A percentile compares a stretch with the other conserved stretches of the same genome.
phyloP scores from a whole-genome alignment of 2,329 filamentous ascomycete species.

The Didymella segeticola region DNA sequence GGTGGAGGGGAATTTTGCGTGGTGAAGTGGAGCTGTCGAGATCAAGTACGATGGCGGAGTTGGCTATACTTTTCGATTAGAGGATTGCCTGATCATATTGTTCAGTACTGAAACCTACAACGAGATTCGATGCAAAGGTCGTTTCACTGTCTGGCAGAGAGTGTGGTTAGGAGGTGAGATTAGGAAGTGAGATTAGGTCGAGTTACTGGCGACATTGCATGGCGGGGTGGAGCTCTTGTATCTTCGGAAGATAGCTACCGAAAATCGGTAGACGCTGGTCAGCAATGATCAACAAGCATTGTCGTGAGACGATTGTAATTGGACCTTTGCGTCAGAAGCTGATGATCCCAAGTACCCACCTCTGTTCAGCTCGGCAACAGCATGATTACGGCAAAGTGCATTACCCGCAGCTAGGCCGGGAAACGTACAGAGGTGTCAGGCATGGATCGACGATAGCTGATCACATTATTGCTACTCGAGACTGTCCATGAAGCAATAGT shows the following conservation, averaged over 20 bases:
- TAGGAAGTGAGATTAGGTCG: background rate
- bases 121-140: no score
- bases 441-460: no score
- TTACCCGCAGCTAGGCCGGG: background rate
- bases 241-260: slow-evolving; percentile 1
- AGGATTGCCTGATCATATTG: no score
- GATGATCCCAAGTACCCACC: background rate
- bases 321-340: background rate
- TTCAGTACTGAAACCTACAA: no score
- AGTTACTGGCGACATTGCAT: background rate
- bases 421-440: no score
- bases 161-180: no score
- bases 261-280: slow-evolving; percentile 1
- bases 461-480: background rate
- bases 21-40: no score
- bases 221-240: slow-evolving; percentile 11
- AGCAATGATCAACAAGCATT: slow-evolving; percentile 3
- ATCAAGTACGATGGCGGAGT: no score
- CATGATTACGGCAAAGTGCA: background rate
- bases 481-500: background rate
- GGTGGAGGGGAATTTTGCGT: background rate
- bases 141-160: no score
- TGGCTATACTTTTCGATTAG: no score
- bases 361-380: background rate
- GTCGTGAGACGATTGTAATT: background rate